Percentiles rank a stretch among this genome's conserved stretches.
phyloP scores from a whole-genome alignment of 202 grass and related monocot genomes.

The Alloteropsis angusta region DNA sequence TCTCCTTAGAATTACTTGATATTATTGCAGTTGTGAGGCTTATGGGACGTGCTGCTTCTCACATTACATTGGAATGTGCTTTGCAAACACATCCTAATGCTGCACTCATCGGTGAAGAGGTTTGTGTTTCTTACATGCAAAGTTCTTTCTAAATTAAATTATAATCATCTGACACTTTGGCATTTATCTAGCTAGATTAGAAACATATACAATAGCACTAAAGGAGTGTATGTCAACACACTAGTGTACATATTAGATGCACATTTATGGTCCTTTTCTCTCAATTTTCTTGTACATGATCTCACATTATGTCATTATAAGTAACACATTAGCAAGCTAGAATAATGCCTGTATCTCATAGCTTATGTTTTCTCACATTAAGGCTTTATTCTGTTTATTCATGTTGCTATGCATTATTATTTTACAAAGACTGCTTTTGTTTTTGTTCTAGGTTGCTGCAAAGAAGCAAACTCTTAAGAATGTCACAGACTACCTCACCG shows the following conservation, averaged over 20 bases:
- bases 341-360: neutral
- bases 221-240: neutral
- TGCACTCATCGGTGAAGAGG: conserved; percentile 95
- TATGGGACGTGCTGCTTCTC: conserved; percentile 99
- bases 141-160: conserved; percentile 5
- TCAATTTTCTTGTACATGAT: neutral
- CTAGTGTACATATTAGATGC: neutral
- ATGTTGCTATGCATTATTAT: neutral
- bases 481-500: conserved; percentile 89
- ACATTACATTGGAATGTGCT: conserved; percentile 95
- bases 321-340: neutral
- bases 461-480: conserved; percentile 88
- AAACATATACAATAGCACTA: neutral
- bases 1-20: neutral
- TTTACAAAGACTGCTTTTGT: neutral
- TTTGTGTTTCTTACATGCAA: conserved; percentile 13
- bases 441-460: conserved; percentile 54
- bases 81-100: conserved; percentile 97
- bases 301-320: neutral
- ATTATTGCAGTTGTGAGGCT: conserved; percentile 88
- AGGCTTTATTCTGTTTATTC: neutral
- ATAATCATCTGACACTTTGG: neutral
- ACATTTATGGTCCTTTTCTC: neutral
- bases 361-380: neutral
- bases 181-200: conserved; percentile 13